These are phyloP conservation scores for Termitomyces sp. DNA, from an alignment of 768 basidiomycete genomes.

Conservation along the genomic window DNA sequence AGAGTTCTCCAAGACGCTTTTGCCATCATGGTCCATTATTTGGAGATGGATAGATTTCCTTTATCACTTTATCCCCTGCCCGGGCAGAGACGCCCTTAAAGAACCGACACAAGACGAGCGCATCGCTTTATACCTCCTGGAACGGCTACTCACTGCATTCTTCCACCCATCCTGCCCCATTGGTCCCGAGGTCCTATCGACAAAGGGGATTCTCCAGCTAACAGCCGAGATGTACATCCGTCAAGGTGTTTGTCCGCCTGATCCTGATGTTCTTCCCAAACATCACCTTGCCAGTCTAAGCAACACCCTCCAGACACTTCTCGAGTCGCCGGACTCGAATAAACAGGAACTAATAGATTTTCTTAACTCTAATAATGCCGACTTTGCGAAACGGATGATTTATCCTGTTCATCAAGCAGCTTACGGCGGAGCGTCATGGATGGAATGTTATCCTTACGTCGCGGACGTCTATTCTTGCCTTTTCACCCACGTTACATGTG, in stretches of 20 bases:
- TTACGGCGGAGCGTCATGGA: neutral
- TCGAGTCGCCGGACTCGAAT: neutral
- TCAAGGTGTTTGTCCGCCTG: neutral
- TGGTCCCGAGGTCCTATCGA: neutral
- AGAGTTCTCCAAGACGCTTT: neutral
- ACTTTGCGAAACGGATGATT: neutral
- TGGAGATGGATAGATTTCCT: neutral
- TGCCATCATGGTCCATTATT: neutral
- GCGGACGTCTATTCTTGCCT: neutral
- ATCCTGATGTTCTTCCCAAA: neutral
- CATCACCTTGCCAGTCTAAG: neutral
- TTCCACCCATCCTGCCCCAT: neutral
- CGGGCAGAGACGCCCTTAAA: neutral
- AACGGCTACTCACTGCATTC: neutral
- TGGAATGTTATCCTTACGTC: neutral
- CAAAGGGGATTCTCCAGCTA: neutral
- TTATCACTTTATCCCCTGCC: neutral
- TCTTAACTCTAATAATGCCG: neutral
- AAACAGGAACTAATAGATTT: neutral
- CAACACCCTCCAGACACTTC: neutral
- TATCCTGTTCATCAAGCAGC: neutral
- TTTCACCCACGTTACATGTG: neutral
- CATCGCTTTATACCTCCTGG: neutral
- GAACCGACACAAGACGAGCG: neutral
- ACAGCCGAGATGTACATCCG: neutral